Evolutionary conservation across 2,329 filamentous ascomycete species (phyloP), one percentile per base, ranked within the genome.

Genomic region (Chalaropsis thielavioides): DNA sequence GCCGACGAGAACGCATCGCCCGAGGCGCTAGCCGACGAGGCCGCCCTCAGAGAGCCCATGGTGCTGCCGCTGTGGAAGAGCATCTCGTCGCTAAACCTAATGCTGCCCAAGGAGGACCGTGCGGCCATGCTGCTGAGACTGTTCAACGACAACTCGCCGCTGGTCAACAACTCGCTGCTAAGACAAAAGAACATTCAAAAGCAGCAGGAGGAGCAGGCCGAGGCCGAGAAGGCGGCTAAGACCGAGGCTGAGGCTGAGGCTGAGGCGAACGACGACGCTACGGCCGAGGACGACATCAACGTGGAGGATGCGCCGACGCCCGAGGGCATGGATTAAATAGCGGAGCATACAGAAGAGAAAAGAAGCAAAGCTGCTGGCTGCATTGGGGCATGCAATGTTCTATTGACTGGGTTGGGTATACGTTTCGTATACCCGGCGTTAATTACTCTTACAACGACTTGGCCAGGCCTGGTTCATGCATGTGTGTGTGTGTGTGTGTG

Each of bases 21-120:
- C 6, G 63, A 67, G 60, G 22, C 64, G n/a, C 62, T 62, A 27
- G 63, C 60, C 11, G 66, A 60, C 38, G 66, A 65, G 56, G 74
- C 77, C 8, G 79, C 81, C 58, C 86, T 85, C 68, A 74, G 76
- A 27, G 92, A 97, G 77, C 80, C 83, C 31, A 90, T 96, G 83
- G 89, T 92, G 1, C 81, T 99, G 19, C 94, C 94, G 2, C 78
- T 99, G 35, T 99, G 94, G 94, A 88, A 95, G 76, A 95, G 91
- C 73, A 83, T 95, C 68, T 86, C 92, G 70, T 92, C 88, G 22
- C 80, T 97, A 67, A 99, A 99, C 74, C 83, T 99, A 64, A 99
- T 99, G 94, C 80, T 99, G 72, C 92, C 94, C 61, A 99, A 99
- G 78, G 94, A 99, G 74, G 94, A 99, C 69, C 84, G 94, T 17